Evolutionary conservation across 768 basidiomycete species (phyloP).

Genomic region (Mycena galopus): DNA sequence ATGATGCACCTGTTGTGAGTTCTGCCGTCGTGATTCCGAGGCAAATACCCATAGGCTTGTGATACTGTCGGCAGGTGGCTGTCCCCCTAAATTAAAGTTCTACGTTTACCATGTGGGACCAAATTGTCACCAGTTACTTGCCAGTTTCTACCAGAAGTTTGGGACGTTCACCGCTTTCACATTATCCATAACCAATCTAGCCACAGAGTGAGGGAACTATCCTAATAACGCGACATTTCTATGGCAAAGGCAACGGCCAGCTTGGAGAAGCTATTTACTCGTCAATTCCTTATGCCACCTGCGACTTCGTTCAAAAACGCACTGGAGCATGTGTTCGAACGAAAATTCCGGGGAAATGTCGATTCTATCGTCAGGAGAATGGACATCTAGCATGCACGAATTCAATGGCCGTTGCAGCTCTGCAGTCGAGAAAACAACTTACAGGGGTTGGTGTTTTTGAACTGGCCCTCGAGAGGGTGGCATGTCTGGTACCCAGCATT

Average conservation of each 20-base stretch:
- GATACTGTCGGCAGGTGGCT: too few species aligned
- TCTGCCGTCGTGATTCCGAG: too few species aligned
- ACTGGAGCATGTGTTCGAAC: constrained; percentile 73
- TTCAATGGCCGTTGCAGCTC: not conserved
- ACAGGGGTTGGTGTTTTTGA: constrained; percentile 63
- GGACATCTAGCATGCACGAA: constrained; percentile 11
- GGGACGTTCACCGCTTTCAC: too few species aligned
- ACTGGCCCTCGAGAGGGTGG: constrained; percentile 69
- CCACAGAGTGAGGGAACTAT: not conserved
- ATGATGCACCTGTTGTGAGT: constrained; percentile 22
- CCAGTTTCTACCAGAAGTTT: too few species aligned
- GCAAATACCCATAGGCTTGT: too few species aligned
- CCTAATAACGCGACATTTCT: constrained; percentile 51
- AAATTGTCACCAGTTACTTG: too few species aligned
- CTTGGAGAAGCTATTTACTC: not conserved
- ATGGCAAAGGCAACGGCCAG: constrained; percentile 65
- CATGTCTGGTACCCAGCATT: constrained; percentile 73
- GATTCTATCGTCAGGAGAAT: constrained; percentile 57
- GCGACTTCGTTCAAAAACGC: too few species aligned
- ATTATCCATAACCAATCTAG: too few species aligned
- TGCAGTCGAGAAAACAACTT: constrained; percentile 48
- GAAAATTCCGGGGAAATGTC: constrained; percentile 74
- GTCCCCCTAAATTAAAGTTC: too few species aligned
- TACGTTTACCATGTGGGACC: too few species aligned
- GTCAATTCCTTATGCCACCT: too few species aligned